phyloP scores from a whole-genome alignment of 768 basidiomycete genomes.

The Sporobolomyces phaffii region DNA sequence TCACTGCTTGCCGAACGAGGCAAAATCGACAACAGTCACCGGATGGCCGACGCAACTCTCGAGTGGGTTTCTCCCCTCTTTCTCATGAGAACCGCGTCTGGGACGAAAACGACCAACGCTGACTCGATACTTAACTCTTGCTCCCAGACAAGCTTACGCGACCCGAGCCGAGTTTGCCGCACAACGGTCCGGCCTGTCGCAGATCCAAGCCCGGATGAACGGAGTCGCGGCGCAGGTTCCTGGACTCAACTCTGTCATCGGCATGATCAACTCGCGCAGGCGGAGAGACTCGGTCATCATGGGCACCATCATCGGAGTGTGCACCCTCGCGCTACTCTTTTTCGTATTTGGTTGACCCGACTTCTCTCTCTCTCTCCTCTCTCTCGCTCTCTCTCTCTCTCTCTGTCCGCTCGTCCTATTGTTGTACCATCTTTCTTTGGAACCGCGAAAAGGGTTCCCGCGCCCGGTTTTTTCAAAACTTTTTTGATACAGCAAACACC shows the following conservation, averaged over 20 bases:
- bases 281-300: slow-evolving; percentile 83
- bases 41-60: slow-evolving; percentile 87
- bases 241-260: slow-evolving; percentile 82
- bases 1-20: slow-evolving; percentile 79
- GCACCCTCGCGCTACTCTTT: slow-evolving; percentile 57
- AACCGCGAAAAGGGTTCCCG: too few species aligned
- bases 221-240: slow-evolving; percentile 70
- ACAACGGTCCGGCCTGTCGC: slow-evolving; percentile 66
- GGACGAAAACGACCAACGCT: not conserved
- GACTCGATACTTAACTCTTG: not conserved
- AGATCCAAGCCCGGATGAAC: slow-evolving; percentile 77
- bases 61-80: too few species aligned
- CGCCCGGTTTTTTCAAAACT: not conserved
- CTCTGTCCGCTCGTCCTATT: too few species aligned
- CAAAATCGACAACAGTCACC: slow-evolving; percentile 83
- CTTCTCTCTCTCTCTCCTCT: not conserved
- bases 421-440: too few species aligned
- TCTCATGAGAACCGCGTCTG: too few species aligned
- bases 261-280: slow-evolving; percentile 86
- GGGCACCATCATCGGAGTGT: slow-evolving; percentile 79
- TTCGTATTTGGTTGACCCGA: slow-evolving; percentile 28
- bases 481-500: not conserved
- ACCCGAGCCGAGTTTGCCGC: slow-evolving; percentile 85
- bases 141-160: slow-evolving; percentile 87
- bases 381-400: not conserved